Conservation (phyloP, 345 rosid genomes). For the Eucalyptus cloeziana region DNA sequence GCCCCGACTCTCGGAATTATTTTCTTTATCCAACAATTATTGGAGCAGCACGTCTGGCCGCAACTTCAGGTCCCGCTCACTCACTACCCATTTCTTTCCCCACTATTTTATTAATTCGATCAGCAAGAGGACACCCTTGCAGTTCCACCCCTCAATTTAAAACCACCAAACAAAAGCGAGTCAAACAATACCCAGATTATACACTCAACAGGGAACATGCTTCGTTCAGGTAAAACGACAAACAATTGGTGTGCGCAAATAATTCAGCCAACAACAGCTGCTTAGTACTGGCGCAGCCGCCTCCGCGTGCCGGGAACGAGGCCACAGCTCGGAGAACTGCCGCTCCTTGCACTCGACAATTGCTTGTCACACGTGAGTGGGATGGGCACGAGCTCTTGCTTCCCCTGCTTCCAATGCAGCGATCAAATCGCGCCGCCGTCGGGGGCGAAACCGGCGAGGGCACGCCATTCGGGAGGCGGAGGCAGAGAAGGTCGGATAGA, state of each 20-base stretch:
- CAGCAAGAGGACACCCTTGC: neutral
- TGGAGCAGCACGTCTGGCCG: neutral
- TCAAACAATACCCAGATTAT: neutral
- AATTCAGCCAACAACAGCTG: neutral
- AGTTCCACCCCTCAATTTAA: neutral
- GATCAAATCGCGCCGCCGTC: conserved; percentile 6
- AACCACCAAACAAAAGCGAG: neutral
- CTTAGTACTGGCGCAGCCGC: conserved; percentile 12
- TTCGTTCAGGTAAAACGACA: neutral
- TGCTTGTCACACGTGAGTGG: conserved; percentile 10
- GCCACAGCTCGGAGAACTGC: conserved; percentile 4
- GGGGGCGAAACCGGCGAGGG: neutral
- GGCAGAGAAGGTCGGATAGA: neutral
- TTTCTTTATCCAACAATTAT: neutral
- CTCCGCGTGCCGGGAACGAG: conserved; percentile 10
- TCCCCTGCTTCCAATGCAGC: conserved; percentile 2
- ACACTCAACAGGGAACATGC: neutral
- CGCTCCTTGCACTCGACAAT: conserved; percentile 19
- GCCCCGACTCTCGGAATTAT: neutral
- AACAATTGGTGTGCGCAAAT: neutral
- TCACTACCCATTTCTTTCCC: neutral
- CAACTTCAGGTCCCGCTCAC: neutral
- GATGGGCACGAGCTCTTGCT: neutral
- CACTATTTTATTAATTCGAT: neutral
- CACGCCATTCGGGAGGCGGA: neutral